Evolutionary conservation across 257 asterid species (phyloP).

Genomic region (Capsicum chinense): DNA sequence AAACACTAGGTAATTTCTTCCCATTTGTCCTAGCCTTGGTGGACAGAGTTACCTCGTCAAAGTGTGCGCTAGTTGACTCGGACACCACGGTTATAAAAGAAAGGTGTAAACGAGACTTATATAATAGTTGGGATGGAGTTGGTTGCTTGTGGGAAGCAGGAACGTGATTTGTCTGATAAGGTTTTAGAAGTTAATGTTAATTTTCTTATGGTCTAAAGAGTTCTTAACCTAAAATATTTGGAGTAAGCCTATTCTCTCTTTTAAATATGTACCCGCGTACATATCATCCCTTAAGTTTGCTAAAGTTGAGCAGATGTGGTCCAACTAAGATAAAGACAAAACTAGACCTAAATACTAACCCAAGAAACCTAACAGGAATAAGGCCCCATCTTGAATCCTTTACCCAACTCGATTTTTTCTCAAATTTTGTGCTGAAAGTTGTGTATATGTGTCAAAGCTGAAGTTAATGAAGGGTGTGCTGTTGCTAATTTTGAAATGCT

Average conservation of each 20-base stretch:
- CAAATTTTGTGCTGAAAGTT: not conserved
- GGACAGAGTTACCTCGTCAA: too few relatives aligned
- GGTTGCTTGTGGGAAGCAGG: conserved; percentile 1
- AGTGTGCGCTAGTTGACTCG: too few relatives aligned
- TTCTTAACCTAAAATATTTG: not conserved
- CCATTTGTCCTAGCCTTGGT: too few relatives aligned
- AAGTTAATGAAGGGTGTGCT: not conserved
- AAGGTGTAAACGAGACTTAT: not conserved
- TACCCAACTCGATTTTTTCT: too few relatives aligned
- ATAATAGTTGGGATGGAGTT: not conserved
- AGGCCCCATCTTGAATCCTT: not conserved
- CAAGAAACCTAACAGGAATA: too few relatives aligned
- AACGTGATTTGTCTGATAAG: not conserved
- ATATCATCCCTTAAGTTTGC: not conserved
- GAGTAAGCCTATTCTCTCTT: not conserved
- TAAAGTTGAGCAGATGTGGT: not conserved
- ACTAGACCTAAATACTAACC: too few relatives aligned
- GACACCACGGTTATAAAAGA: too few relatives aligned
- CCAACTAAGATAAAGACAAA: too few relatives aligned
- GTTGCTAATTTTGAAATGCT: not conserved
- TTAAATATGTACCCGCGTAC: not conserved
- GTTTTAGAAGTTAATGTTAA: not conserved
- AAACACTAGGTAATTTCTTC: too few relatives aligned
- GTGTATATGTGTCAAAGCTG: not conserved
- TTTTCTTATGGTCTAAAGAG: not conserved